These are phyloP conservation scores for Phycomyces blakesleeanus DNA, from an alignment of 192 early-diverging fungal genomes.

Conservation along the genomic window DNA sequence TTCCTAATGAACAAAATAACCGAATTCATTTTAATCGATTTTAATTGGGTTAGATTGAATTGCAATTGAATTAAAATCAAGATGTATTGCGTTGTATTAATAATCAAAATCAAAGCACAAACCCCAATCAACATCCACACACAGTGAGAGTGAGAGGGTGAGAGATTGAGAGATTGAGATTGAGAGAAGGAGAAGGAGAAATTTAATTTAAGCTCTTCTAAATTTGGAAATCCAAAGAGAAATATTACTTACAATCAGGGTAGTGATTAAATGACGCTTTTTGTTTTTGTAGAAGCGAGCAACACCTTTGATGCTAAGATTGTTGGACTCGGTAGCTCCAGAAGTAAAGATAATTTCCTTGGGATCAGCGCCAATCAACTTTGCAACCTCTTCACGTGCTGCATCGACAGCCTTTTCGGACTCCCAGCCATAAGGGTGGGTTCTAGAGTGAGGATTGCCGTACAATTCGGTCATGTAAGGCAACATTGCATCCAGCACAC, in stretches of 20 bases:
- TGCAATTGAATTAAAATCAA: too few relatives aligned
- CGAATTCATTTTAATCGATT: too few relatives aligned
- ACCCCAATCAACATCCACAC: background rate
- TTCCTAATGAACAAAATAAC: conserved; percentile 50
- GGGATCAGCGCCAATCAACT: conserved; percentile 85
- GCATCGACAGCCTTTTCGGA: conserved; percentile 84
- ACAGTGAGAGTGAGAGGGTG: too few relatives aligned
- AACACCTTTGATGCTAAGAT: conserved; percentile 90
- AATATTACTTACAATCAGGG: conserved; percentile 76
- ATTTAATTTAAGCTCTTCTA: background rate
- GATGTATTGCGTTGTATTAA: too few relatives aligned
- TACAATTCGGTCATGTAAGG: conserved; percentile 88
- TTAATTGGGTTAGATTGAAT: too few relatives aligned
- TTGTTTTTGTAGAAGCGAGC: conserved; percentile 91
- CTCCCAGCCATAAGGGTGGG: conserved; percentile 97
- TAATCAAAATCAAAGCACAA: background rate
- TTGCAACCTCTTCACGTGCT: conserved; percentile 84
- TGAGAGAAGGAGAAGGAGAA: too few relatives aligned
- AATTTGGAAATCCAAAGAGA: too few relatives aligned
- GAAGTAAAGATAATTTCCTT: conserved; percentile 97
- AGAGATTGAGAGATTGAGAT: too few relatives aligned
- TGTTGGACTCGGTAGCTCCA: conserved; percentile 97
- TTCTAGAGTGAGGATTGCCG: conserved; percentile 96
- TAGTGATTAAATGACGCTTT: conserved; percentile 95
- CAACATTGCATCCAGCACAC: conserved; percentile 91